phyloP scores from a whole-genome alignment of 306 rosid genomes.

The Prunus davidiana region DNA sequence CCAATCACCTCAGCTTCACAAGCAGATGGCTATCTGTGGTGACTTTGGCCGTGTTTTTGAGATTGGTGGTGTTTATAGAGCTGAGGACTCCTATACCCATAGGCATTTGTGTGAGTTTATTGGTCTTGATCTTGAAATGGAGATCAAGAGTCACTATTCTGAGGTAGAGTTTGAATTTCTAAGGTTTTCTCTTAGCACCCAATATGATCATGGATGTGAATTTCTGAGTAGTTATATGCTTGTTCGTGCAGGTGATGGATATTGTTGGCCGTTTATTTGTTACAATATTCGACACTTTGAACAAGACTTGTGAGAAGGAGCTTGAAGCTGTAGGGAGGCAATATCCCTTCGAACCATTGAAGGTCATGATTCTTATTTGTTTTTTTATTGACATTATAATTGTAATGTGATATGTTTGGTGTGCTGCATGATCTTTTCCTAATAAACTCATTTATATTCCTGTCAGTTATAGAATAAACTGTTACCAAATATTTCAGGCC shows the following conservation, averaged over 20 bases:
- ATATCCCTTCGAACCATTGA: slow-evolving; percentile 89
- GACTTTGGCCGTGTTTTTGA: slow-evolving; percentile 85
- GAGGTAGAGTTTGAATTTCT: slow-evolving; percentile 53
- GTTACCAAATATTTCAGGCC: neutral
- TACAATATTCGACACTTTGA: slow-evolving; percentile 67
- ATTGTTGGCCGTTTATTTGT: slow-evolving; percentile 71
- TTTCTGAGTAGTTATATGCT: slow-evolving; percentile 6
- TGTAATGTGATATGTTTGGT: neutral
- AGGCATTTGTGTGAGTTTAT: slow-evolving; percentile 91
- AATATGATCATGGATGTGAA: slow-evolving; percentile 15
- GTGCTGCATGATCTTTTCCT: neutral
- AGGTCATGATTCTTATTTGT: slow-evolving; percentile 40
- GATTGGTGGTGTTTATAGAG: slow-evolving; percentile 86
- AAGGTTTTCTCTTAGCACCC: slow-evolving; percentile 4
- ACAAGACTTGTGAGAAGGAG: slow-evolving; percentile 57
- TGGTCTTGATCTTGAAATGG: slow-evolving; percentile 97
- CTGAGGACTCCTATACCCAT: slow-evolving; percentile 86
- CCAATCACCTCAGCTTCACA: slow-evolving; percentile 95
- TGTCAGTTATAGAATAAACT: neutral
- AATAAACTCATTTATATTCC: neutral
- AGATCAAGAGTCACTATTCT: slow-evolving; percentile 65
- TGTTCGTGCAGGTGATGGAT: slow-evolving; percentile 74
- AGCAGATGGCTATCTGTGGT: slow-evolving; percentile 92
- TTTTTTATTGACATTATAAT: neutral
- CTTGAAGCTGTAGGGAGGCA: slow-evolving; percentile 76